These are phyloP conservation scores for Gossypium gossypioides DNA, from an alignment of 441 rosid species.

Conservation along the genomic window DNA sequence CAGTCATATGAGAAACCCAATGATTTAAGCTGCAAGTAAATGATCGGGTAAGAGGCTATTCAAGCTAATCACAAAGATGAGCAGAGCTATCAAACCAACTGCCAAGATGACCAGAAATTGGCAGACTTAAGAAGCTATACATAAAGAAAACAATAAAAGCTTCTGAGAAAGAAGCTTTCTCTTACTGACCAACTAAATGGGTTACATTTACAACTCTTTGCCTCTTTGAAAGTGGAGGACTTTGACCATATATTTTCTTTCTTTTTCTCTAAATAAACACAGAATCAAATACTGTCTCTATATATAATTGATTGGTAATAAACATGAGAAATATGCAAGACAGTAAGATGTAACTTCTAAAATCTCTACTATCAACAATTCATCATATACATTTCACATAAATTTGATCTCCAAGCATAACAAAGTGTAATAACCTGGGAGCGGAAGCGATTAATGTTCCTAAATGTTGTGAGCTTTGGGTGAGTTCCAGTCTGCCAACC, in stretches of 20 bases:
- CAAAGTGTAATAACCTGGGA: conserved; percentile 41
- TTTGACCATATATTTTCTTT: background rate
- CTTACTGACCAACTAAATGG: background rate
- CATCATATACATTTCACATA: background rate
- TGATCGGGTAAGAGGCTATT: background rate
- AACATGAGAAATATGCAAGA: background rate
- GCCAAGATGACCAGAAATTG: background rate
- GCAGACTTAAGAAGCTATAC: background rate
- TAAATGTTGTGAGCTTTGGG: conserved; percentile 78
- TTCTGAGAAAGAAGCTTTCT: background rate
- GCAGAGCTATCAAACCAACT: background rate
- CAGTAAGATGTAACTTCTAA: background rate
- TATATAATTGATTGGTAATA: background rate
- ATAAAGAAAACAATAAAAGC: background rate
- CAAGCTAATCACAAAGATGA: background rate
- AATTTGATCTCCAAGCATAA: background rate
- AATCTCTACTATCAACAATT: background rate
- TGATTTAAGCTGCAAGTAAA: conserved; percentile 63
- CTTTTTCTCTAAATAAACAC: background rate
- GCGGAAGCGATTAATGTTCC: conserved; percentile 76
- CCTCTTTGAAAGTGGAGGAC: background rate
- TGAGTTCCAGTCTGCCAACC: conserved; percentile 77
- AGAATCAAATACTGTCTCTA: background rate
- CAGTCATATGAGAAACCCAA: conserved; percentile 93
- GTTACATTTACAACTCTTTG: background rate